Base-by-base conservation (phyloP, 768 basidiomycete species). In the Hygrophorus russula region DNA sequence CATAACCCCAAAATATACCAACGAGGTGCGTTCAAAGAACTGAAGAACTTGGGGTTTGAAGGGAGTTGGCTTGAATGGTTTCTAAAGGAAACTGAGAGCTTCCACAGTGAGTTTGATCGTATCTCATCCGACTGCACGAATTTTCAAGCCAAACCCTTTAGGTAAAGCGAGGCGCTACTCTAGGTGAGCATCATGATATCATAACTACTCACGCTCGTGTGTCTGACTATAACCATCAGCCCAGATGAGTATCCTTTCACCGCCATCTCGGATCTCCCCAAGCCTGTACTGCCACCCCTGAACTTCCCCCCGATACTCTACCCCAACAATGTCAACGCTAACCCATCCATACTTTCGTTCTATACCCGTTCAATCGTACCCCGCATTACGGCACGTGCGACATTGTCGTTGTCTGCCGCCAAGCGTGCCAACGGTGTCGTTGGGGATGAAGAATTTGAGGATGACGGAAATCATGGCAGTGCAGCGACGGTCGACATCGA, bases 241-340 rank as follows among this genome's bases (percentile, higher is more conserved):
- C 96, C 96, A 34, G 96, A 99, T 58, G 96, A 99, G 69, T 91
- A 94, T 56, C 92, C 96, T 0, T 99, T 99, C 69, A 86, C 88
- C 18, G 20, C 45, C 4, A n/a, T 35, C 17, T 56, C 64, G 11
- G 68, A 77, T 46, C 83, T 99, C 29, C 93, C 96, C 0, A 58
- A 69, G 0, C 90, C 94, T 17, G 74, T 99, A 41, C 71, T 99
- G 11, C 76, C 76, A 5, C 72, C 82, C 2, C 66, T 86, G 46
- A 56, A 63, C 38, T 85, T 85, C 65, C 91, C 92, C 1, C 61
- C 71, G 4, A 80, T 94, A 48, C 73, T 98, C 18, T 68, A 80
- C 59, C 79, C 81, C 0, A 86, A 89, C 64, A 69, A 68, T 31
- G 65, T 94, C 61, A 97, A 94, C 59, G 88, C 76, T 31, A 99